These are phyloP conservation scores for Wickerhamiella nectarea DNA, from an alignment of 805 yeast species.

Conservation along the genomic window DNA sequence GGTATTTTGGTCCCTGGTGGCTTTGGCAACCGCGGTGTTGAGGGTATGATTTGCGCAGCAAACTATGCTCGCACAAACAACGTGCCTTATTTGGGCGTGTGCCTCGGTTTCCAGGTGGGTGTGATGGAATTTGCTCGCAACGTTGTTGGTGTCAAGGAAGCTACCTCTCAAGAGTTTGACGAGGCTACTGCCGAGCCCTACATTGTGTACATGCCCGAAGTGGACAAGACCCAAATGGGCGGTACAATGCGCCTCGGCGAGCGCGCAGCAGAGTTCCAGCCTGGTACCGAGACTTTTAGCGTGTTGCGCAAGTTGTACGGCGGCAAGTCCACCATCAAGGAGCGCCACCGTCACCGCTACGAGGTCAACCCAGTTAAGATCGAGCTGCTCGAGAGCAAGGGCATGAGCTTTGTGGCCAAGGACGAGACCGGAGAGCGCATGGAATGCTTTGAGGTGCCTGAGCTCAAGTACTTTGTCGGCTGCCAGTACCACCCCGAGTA, in stretches of 20 bases:
- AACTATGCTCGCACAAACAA: conserved; percentile 96
- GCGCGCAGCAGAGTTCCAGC: conserved; percentile 73
- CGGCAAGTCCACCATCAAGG: conserved; percentile 50
- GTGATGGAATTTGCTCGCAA: conserved; percentile 84
- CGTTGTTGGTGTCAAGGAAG: conserved; percentile 51
- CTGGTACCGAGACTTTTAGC: conserved; percentile 42
- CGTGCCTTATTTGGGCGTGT: conserved; percentile 90
- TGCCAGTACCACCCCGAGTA: conserved; percentile 99
- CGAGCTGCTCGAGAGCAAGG: conserved; percentile 54
- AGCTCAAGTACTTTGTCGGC: conserved; percentile 84
- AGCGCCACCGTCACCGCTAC: conserved; percentile 97
- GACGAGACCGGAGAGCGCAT: conserved; percentile 84
- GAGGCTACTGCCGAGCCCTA: conserved; percentile 51
- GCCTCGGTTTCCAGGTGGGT: conserved; percentile 94
- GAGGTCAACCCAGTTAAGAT: conserved; percentile 86
- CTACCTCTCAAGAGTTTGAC: conserved; percentile 75
- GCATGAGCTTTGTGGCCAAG: conserved; percentile 81
- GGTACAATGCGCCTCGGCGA: conserved; percentile 98
- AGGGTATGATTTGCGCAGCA: conserved; percentile 95
- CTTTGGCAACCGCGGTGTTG: conserved; percentile 92
- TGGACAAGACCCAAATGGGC: conserved; percentile 87
- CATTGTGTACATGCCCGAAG: conserved; percentile 97
- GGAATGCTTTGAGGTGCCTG: conserved; percentile 79
- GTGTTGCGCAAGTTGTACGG: conserved; percentile 70
- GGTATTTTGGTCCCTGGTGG: conserved; percentile 99